Evolutionary conservation across 306 rosid genomes (phyloP).

Genomic region (Herpetospermum pedunculosum): DNA sequence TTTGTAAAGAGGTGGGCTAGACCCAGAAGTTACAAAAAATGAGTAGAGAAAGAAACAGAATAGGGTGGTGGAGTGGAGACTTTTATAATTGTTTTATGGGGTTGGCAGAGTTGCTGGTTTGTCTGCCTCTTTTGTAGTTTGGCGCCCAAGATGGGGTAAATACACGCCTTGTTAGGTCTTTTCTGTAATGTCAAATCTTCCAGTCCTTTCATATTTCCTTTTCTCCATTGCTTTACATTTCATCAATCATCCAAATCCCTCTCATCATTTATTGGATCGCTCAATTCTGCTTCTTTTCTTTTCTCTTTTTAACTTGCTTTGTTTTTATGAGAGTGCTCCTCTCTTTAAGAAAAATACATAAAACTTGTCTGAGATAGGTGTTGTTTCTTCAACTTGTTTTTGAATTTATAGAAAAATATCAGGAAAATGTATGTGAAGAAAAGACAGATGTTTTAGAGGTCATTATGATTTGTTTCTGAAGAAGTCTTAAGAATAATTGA

Average conservation of each 20-base stretch:
- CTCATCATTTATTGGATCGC: neutral
- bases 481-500: neutral
- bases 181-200: conserved; percentile 10
- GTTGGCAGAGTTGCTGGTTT: neutral
- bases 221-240: conserved; percentile 15
- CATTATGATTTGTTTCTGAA: neutral
- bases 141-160: conserved; percentile 4
- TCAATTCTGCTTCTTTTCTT: neutral
- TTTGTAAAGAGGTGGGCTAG: neutral
- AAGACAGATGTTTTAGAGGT: neutral
- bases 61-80: neutral
- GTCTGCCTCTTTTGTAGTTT: conserved; percentile 7
- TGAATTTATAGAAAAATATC: neutral
- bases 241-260: conserved; percentile 10
- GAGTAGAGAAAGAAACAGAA: neutral
- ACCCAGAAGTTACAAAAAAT: neutral
- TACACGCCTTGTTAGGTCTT: conserved; percentile 9
- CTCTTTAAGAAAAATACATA: neutral
- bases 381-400: neutral
- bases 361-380: neutral
- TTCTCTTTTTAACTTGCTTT: neutral
- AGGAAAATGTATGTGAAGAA: neutral
- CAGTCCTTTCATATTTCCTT: conserved; percentile 12
- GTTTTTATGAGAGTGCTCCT: neutral
- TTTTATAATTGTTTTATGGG: neutral